Percentiles rank a stretch among this genome's conserved stretches.
These are phyloP conservation scores for Microbotryum scabiosae DNA, from an alignment of 1,284 basidiomycete species.

Conservation along the genomic window DNA sequence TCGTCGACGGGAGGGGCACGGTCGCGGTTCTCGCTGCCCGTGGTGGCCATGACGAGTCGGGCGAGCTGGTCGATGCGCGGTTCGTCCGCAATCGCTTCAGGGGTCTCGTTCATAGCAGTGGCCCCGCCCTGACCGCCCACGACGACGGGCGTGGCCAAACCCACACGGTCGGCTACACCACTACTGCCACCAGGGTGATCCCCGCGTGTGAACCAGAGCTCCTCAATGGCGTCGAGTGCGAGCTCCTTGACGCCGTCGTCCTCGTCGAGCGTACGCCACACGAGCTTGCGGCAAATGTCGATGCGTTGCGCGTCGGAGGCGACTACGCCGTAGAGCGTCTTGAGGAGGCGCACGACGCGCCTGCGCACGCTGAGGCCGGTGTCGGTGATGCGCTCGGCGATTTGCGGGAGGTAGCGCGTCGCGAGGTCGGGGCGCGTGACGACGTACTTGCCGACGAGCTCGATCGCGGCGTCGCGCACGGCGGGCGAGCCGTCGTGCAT, in stretches of 20 bases:
- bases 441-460: slow-evolving; percentile 90
- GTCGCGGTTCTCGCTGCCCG: slow-evolving; percentile 64
- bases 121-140: too few species aligned
- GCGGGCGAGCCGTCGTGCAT: slow-evolving; percentile 81
- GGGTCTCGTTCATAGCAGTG: not conserved
- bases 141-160: not conserved
- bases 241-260: slow-evolving; percentile 88
- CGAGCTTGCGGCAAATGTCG: slow-evolving; percentile 75
- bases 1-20: slow-evolving; percentile 74
- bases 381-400: slow-evolving; percentile 81
- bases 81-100: not conserved
- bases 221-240: slow-evolving; percentile 75
- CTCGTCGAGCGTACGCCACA: slow-evolving; percentile 77
- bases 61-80: slow-evolving; percentile 43
- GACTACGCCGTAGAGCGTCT: slow-evolving; percentile 64
- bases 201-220: slow-evolving; percentile 63
- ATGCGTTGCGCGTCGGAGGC: slow-evolving; percentile 53
- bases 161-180: too few species aligned
- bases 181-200: not conserved
- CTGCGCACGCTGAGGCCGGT: slow-evolving; percentile 87
- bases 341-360: slow-evolving; percentile 86
- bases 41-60: slow-evolving; percentile 72
- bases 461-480: slow-evolving; percentile 91
- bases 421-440: slow-evolving; percentile 75
- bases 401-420: slow-evolving; percentile 71